phyloP scores from a whole-genome alignment of 2,329 filamentous ascomycete genomes.

The Colletotrichum salicis region DNA sequence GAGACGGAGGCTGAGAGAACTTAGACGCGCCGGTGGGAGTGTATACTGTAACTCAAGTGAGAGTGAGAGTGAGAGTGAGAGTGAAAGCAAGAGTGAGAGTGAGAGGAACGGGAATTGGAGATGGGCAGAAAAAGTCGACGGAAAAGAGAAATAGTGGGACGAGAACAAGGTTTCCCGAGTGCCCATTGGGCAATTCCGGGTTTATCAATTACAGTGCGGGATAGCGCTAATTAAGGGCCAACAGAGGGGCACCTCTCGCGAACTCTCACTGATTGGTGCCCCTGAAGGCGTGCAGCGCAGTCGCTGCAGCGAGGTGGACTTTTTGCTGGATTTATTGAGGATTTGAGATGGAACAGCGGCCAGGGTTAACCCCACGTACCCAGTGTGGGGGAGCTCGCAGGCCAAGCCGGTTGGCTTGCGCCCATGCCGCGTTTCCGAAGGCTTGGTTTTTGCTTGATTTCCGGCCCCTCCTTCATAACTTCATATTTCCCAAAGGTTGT shows the following conservation, averaged over 20 bases:
- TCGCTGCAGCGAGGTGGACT: not conserved
- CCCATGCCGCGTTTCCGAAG: conserved; percentile 23
- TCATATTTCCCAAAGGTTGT: no score
- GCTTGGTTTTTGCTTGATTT: conserved; percentile 27
- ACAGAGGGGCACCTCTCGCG: not conserved
- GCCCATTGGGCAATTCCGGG: conserved; percentile 7
- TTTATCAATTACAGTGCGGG: conserved; percentile 21
- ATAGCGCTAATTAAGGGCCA: conserved; percentile 30
- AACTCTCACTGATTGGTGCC: not conserved
- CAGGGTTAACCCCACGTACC: conserved; percentile 14
- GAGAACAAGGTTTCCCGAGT: not conserved
- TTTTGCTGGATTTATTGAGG: no score
- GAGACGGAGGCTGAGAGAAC: not conserved
- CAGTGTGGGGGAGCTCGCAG: conserved; percentile 16
- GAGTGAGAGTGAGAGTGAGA: not conserved
- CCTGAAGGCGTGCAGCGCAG: not conserved
- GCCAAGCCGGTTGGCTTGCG: conserved; percentile 29
- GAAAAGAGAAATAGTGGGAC: not conserved
- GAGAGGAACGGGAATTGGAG: not conserved
- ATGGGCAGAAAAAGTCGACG: not conserved
- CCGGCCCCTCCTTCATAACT: not conserved
- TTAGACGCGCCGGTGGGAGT: no score
- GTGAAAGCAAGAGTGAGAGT: not conserved
- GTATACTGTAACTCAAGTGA: no score
- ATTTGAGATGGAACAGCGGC: not conserved